Conservation (phyloP, 805 yeast genomes). For the Priceomyces melissophilus region DNA sequence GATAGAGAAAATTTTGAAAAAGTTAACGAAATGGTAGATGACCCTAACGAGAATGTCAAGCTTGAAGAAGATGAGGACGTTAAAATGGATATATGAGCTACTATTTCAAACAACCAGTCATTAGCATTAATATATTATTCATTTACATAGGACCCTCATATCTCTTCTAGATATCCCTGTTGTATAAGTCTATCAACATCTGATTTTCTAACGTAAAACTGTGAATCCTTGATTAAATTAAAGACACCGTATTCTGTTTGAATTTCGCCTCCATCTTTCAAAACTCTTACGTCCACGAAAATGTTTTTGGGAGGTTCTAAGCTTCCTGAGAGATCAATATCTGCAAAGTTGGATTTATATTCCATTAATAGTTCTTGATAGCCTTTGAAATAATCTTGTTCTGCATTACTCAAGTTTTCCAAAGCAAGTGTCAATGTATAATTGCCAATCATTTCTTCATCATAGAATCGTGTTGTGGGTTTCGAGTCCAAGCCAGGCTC, state of each 20-base stretch:
- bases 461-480: slow-evolving; percentile 1
- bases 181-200: slow-evolving; percentile 93
- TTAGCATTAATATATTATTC: neutral
- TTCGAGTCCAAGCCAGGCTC: slow-evolving; percentile 10
- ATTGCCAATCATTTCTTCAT: slow-evolving; percentile 6
- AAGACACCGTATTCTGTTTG: slow-evolving; percentile 97
- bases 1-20: neutral
- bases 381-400: slow-evolving; percentile 70
- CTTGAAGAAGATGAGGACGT: slow-evolving; percentile 2
- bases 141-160: slow-evolving; percentile 24
- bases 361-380: slow-evolving; percentile 71
- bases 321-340: slow-evolving; percentile 84
- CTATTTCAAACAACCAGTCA: neutral
- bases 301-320: slow-evolving; percentile 87
- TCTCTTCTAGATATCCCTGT: slow-evolving; percentile 86
- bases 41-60: neutral
- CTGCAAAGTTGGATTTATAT: slow-evolving; percentile 75
- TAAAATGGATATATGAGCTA: neutral
- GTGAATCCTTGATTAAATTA: slow-evolving; percentile 88
- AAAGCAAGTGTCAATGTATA: slow-evolving; percentile 28
- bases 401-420: slow-evolving; percentile 67
- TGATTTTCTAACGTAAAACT: slow-evolving; percentile 87
- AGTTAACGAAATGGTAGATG: neutral
- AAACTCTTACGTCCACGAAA: slow-evolving; percentile 88
- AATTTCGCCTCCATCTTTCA: slow-evolving; percentile 93